Base-by-base conservation (phyloP, 2,329 filamentous ascomycete species). In the Fusarium goolgardi region DNA sequence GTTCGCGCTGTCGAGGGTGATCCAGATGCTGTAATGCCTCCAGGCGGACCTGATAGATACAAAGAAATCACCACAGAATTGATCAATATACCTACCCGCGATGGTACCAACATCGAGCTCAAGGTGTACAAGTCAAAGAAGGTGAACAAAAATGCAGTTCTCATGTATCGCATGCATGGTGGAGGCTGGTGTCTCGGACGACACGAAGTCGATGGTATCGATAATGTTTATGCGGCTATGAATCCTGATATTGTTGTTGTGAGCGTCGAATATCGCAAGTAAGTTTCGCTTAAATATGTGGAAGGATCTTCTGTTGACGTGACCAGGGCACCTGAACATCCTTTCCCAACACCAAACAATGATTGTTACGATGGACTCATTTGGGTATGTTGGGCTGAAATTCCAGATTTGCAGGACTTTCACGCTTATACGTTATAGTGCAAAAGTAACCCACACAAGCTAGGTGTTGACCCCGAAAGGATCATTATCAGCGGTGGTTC, bases 121-220 rank as follows among this genome's bases (percentile, higher is more conserved):
- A 71, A 71, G 32, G 29, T 74, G 0, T 74, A 74, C 27, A 69
- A 53, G 23, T 69, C 67, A 0, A 55, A 27, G 0, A 60, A 62
- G 5, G 62, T 64, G 1, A 34, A 43, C 0, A 20, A 21, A 0
- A 41, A 68, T 29, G 72, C 71, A 6, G 54, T 63, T 18, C 23
- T 75, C 3, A 73, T 73, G 70, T 65, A 69, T 32, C 59, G 66
- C 5, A 73, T 75, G 57, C 72, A 75, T 11, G 73, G 73, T 8
- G 5, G 45, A 59, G 71, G 71, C 15, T 73, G 70, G 70, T 58
- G 43, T 25, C 46, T 75, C 29, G 73, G 71, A 16, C 10, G 65
- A 5, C 72, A 75, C 13, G 71, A 73, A n/a, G 46, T 63, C 4
- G 72, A 75, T 25, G 73, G 70, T 0, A 32, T 56, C 0, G 73